Evolutionary conservation across 1,284 basidiomycete genomes (phyloP).

Genomic region (Microbotryum scabiosae): DNA sequence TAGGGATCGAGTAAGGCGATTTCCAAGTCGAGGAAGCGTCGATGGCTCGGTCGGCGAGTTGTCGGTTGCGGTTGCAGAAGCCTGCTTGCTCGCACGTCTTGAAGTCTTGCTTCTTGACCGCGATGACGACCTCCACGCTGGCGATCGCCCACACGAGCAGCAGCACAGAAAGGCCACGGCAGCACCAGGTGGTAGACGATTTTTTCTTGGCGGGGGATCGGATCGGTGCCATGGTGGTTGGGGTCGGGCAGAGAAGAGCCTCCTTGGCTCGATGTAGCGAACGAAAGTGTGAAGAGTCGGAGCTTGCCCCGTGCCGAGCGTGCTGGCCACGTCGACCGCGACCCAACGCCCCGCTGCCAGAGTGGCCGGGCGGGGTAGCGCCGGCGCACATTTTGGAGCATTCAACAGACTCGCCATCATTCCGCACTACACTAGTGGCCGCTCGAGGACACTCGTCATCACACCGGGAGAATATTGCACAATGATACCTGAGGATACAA

Average conservation of each 20-base stretch:
- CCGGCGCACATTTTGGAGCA: too few relatives aligned
- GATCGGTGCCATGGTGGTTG: neutral
- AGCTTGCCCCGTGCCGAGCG: too few relatives aligned
- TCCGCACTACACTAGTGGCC: too few relatives aligned
- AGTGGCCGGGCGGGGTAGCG: too few relatives aligned
- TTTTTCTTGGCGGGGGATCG: neutral
- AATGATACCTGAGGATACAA: too few relatives aligned
- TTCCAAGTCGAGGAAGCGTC: slow-evolving; percentile 50
- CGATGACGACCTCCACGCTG: neutral
- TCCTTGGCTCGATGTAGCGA: too few relatives aligned
- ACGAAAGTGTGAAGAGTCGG: too few relatives aligned
- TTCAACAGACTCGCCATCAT: too few relatives aligned
- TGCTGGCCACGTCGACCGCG: too few relatives aligned
- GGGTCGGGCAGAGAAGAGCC: neutral
- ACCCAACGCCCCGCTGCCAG: too few relatives aligned
- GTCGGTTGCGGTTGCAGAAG: slow-evolving; percentile 80
- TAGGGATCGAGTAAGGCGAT: slow-evolving; percentile 67
- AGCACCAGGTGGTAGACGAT: neutral
- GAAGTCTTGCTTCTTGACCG: slow-evolving; percentile 62
- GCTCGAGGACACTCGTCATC: too few relatives aligned
- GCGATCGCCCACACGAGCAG: neutral
- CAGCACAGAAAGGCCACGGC: neutral
- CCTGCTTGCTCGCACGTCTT: slow-evolving; percentile 82
- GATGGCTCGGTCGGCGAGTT: slow-evolving; percentile 50
- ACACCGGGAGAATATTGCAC: too few relatives aligned